A percentile compares a stretch with the other conserved stretches of the same genome.
These are phyloP conservation scores for Linum lewisii DNA, from an alignment of 345 rosid species.

Conservation along the genomic window DNA sequence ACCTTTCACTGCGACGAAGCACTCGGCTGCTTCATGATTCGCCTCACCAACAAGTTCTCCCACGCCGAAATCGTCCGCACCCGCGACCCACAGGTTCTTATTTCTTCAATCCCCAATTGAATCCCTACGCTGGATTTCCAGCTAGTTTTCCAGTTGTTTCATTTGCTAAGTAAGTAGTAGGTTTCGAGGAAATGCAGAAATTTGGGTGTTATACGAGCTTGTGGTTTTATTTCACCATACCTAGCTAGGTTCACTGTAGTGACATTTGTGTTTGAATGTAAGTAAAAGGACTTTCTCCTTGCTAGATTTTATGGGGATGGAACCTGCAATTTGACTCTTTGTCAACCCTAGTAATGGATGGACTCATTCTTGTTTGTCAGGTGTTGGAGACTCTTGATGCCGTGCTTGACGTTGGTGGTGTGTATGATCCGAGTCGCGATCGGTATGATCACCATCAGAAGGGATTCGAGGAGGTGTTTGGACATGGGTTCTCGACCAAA, in stretches of 20 bases:
- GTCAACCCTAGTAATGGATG: neutral
- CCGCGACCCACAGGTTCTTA: conserved; percentile 70
- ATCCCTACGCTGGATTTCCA: neutral
- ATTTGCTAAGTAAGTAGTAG: neutral
- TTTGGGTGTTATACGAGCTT: neutral
- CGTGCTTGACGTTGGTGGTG: conserved; percentile 94
- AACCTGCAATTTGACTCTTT: neutral
- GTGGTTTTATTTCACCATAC: no score
- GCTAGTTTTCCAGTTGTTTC: neutral
- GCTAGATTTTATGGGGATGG: neutral
- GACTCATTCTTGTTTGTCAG: conserved; percentile 26
- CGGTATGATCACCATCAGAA: conserved; percentile 92
- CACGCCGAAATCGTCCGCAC: conserved; percentile 68
- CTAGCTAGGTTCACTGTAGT: neutral
- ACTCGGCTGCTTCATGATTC: conserved; percentile 98
- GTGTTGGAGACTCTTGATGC: conserved; percentile 81
- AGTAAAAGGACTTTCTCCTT: neutral
- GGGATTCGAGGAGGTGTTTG: conserved; percentile 78
- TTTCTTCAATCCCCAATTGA: neutral
- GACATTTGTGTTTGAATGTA: no score
- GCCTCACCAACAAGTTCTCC: conserved; percentile 71
- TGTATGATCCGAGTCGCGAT: conserved; percentile 62
- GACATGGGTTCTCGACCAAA: conserved; percentile 75
- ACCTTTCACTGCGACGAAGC: conserved; percentile 98
- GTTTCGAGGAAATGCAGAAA: neutral